Conservation (phyloP, 176 grass and related monocot genomes). For the Bothriochloa decipiens region DNA sequence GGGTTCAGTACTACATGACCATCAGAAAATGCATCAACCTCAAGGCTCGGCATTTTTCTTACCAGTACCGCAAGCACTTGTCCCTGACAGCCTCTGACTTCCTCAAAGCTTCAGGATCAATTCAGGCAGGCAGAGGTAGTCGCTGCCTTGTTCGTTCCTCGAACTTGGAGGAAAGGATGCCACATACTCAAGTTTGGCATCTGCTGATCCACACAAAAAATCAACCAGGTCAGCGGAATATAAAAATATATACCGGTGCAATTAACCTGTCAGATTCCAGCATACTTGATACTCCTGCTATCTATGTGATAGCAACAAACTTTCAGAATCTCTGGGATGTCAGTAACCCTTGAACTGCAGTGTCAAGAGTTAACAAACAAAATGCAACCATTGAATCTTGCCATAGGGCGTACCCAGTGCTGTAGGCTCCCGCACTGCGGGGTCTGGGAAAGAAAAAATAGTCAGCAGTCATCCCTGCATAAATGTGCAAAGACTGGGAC, state of each 20-base stretch:
- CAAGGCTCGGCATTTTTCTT: slow-evolving; percentile 31
- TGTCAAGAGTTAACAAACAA: background rate
- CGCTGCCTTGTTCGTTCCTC: slow-evolving; percentile 48
- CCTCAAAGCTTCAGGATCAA: slow-evolving; percentile 49
- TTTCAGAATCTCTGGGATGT: background rate
- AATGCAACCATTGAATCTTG: background rate
- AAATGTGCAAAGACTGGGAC: no score
- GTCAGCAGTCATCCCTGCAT: no score
- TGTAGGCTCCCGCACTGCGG: no score
- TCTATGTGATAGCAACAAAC: background rate
- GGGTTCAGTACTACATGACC: slow-evolving; percentile 13
- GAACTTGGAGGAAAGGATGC: slow-evolving; percentile 50
- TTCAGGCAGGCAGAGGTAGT: background rate
- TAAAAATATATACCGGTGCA: background rate
- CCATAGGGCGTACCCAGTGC: no score
- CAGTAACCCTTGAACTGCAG: background rate
- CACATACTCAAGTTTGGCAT: slow-evolving; percentile 44
- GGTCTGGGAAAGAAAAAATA: no score
- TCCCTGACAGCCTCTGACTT: slow-evolving; percentile 21
- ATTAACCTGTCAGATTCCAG: slow-evolving; percentile 20
- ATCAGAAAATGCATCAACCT: slow-evolving; percentile 6
- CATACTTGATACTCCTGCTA: background rate
- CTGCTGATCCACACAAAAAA: background rate
- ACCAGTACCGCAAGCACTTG: slow-evolving; percentile 34
- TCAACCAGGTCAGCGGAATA: background rate